phyloP scores from a whole-genome alignment of 345 rosid species.

The Citrus inodora region DNA sequence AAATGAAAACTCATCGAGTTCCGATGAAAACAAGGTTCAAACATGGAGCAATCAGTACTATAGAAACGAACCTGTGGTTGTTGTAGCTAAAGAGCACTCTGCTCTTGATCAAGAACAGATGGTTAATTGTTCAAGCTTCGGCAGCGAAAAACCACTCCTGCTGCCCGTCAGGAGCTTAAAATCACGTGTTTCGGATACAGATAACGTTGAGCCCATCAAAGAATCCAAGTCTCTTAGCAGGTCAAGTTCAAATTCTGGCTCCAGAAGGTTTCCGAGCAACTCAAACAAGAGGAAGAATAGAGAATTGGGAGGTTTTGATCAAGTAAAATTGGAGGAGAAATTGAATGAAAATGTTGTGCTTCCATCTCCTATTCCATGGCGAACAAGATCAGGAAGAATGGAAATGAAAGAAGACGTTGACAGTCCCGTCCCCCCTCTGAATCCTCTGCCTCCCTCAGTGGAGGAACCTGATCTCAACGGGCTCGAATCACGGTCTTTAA shows the following conservation, averaged over 20 bases:
- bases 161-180: slow-evolving; percentile 87
- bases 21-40: slow-evolving; percentile 45
- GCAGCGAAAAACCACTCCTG: slow-evolving; percentile 62
- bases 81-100: slow-evolving; percentile 42
- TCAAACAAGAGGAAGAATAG: slow-evolving; percentile 15
- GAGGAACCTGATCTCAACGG: slow-evolving; percentile 30
- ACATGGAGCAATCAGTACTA: slow-evolving; percentile 77
- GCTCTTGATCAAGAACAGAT: slow-evolving; percentile 36
- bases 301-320: slow-evolving; percentile 26
- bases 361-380: slow-evolving; percentile 98
- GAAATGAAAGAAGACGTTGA: slow-evolving; percentile 43
- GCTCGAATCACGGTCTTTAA: slow-evolving; percentile 22
- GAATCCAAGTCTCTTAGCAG: slow-evolving; percentile 28
- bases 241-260: slow-evolving; percentile 28
- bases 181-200: slow-evolving; percentile 40
- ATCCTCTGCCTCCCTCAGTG: slow-evolving; percentile 21
- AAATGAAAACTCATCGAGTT: slow-evolving; percentile 27
- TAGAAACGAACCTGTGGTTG: slow-evolving; percentile 54
- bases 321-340: slow-evolving; percentile 22
- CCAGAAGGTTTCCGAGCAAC: slow-evolving; percentile 37
- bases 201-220: slow-evolving; percentile 14
- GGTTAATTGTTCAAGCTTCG: slow-evolving; percentile 23
- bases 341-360: slow-evolving; percentile 50
- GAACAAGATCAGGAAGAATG: slow-evolving; percentile 76
- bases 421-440: slow-evolving; percentile 12